Evolutionary conservation across 176 grass and related monocot genomes (phyloP).

Genomic region (Bolboschoenus planiculmis): DNA sequence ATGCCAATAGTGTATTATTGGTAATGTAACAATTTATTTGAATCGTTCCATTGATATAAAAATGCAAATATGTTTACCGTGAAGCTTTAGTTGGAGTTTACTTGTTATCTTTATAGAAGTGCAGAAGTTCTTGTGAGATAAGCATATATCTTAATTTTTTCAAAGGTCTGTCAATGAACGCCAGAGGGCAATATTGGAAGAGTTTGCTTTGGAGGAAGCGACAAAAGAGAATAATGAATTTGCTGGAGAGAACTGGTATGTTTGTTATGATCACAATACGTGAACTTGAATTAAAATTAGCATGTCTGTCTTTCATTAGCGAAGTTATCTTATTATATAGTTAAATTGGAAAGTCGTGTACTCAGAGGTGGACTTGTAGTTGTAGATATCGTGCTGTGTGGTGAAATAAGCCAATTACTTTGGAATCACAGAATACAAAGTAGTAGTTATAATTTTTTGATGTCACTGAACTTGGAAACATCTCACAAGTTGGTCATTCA

Average conservation of each 20-base stretch:
- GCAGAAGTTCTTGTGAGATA: background rate
- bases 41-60: background rate
- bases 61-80: no score
- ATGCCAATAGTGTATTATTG: background rate
- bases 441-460: no score
- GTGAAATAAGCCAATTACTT: background rate
- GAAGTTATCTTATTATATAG: background rate
- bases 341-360: no score
- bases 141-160: background rate
- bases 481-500: no score
- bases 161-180: slow-evolving; percentile 68
- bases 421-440: no score
- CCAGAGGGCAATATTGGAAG: slow-evolving; percentile 71
- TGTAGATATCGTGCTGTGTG: background rate
- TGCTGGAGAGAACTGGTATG: slow-evolving; percentile 64
- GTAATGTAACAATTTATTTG: background rate
- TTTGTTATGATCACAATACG: background rate
- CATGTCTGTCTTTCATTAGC: background rate
- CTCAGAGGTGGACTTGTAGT: background rate
- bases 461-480: no score
- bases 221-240: slow-evolving; percentile 47
- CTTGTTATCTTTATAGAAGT: background rate
- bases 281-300: background rate
- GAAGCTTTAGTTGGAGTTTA: background rate
- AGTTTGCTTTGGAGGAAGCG: slow-evolving; percentile 80